Percentiles rank a stretch among this genome's conserved stretches.
Evolutionary conservation across 2,329 filamentous ascomycete species (phyloP).

Genomic region (Diaporthe vexans): DNA sequence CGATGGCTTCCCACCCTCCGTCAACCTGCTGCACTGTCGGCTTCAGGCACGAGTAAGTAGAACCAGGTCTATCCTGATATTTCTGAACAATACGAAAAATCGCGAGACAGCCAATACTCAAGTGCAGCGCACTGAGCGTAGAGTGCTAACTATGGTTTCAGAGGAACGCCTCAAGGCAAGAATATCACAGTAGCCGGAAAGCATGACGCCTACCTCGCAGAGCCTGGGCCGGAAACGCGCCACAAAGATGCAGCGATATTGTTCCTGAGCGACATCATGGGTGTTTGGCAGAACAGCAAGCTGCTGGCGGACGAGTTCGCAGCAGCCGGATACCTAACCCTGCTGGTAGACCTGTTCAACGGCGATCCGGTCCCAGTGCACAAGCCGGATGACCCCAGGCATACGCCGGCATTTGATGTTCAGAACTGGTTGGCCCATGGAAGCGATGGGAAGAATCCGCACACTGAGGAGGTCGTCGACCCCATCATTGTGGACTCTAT

Average conservation of each 20-base stretch:
- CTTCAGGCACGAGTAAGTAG: too few relatives aligned
- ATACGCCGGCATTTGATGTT: background rate
- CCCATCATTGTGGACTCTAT: background rate
- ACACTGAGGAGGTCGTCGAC: background rate
- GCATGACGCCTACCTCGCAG: background rate
- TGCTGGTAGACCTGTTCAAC: slow-evolving; percentile 8
- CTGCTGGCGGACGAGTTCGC: slow-evolving; percentile 2
- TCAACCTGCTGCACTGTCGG: too few relatives aligned
- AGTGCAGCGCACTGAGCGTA: background rate
- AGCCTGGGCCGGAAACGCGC: background rate
- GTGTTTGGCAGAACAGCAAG: slow-evolving; percentile 5
- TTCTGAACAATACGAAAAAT: too few relatives aligned
- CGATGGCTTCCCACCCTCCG: background rate
- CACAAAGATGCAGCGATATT: background rate
- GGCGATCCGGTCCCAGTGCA: background rate
- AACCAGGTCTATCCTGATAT: too few relatives aligned
- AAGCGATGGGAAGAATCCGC: background rate
- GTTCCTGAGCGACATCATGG: background rate
- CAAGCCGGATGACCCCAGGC: background rate
- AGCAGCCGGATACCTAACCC: background rate
- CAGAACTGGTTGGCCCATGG: background rate
- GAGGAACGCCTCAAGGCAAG: background rate
- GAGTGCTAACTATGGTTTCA: background rate
- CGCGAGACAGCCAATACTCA: too few relatives aligned
- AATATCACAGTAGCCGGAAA: background rate